phyloP scores from a whole-genome alignment of 2,329 filamentous ascomycete species.

The Anthostomella pinea region DNA sequence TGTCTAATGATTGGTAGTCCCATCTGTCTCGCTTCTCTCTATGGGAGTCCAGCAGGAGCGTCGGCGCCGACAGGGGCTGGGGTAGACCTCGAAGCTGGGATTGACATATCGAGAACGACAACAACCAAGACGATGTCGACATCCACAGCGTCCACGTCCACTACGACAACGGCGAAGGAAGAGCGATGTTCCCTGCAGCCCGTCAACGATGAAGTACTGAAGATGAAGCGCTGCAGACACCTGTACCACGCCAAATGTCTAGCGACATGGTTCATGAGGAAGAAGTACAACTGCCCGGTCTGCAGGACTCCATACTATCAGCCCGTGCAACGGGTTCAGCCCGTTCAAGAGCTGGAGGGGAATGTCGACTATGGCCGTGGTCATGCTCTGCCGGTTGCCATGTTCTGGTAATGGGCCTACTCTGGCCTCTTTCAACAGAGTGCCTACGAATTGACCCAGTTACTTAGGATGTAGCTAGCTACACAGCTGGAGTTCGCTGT shows the following conservation, averaged over 20 bases:
- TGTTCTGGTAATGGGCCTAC: too few species aligned
- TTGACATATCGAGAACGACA: slow-evolving; percentile 6
- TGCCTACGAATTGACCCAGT: too few species aligned
- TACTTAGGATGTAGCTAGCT: too few species aligned
- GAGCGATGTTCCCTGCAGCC: slow-evolving; percentile 8
- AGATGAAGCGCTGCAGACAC: slow-evolving; percentile 37
- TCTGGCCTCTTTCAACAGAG: too few species aligned
- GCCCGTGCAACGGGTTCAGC: slow-evolving; percentile 6
- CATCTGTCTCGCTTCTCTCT: slow-evolving; percentile 26
- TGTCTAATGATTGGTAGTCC: slow-evolving; percentile 18
- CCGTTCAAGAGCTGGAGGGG: slow-evolving; percentile 4
- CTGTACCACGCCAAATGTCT: slow-evolving; percentile 40
- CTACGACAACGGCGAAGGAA: slow-evolving; percentile 2
- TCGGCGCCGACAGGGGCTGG: slow-evolving; percentile 3
- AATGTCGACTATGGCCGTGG: too few species aligned
- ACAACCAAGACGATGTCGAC: slow-evolving; percentile 7
- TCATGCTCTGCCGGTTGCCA: too few species aligned
- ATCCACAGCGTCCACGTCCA: background rate
- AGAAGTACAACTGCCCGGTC: slow-evolving; percentile 37
- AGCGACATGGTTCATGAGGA: slow-evolving; percentile 37
- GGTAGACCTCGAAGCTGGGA: slow-evolving; percentile 15
- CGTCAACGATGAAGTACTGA: slow-evolving; percentile 33
- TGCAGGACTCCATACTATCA: slow-evolving; percentile 37
- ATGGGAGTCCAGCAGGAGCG: slow-evolving; percentile 9
- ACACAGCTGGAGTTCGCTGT: too few species aligned